phyloP scores from a whole-genome alignment of 768 basidiomycete species.

The Rubroboletus satanas region DNA sequence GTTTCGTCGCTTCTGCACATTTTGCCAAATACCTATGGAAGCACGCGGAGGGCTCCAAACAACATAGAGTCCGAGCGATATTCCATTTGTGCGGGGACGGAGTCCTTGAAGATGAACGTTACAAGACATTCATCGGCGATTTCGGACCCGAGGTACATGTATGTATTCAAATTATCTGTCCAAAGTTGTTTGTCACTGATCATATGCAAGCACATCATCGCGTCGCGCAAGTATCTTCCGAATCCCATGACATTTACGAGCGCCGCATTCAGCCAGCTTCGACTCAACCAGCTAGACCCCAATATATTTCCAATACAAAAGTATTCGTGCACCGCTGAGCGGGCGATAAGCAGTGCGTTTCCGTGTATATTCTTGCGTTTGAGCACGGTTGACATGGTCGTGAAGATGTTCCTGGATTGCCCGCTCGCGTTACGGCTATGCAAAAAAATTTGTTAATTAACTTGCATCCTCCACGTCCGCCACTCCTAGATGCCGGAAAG shows the following conservation, averaged over 20 bases:
- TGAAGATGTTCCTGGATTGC: slow-evolving; percentile 41
- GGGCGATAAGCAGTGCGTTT: slow-evolving; percentile 35
- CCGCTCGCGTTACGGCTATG: slow-evolving; percentile 43
- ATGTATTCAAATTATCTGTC: slow-evolving; percentile 21
- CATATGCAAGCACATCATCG: slow-evolving; percentile 64
- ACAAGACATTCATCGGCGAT: slow-evolving; percentile 65
- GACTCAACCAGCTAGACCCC: slow-evolving; percentile 66
- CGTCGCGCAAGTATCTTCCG: slow-evolving; percentile 56
- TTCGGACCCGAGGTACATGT: slow-evolving; percentile 65
- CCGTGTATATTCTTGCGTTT: not conserved
- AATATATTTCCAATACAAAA: slow-evolving; percentile 70
- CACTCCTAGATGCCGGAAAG: slow-evolving; percentile 27
- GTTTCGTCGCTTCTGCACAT: slow-evolving; percentile 45
- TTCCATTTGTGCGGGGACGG: slow-evolving; percentile 71
- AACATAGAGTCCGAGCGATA: slow-evolving; percentile 45
- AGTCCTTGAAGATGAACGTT: slow-evolving; percentile 67
- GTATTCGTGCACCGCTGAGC: slow-evolving; percentile 41
- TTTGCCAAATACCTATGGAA: slow-evolving; percentile 49
- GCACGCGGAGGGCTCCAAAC: slow-evolving; percentile 35
- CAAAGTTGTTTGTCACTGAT: slow-evolving; percentile 1
- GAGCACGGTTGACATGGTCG: slow-evolving; percentile 5
- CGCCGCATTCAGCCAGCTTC: slow-evolving; percentile 66
- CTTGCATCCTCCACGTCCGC: slow-evolving; percentile 47
- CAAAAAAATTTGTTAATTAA: slow-evolving; percentile 37
- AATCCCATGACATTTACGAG: slow-evolving; percentile 75